Evolutionary conservation across 148 eudicot genomes (phyloP).

Genomic region (Fagopyrum tataricum): DNA sequence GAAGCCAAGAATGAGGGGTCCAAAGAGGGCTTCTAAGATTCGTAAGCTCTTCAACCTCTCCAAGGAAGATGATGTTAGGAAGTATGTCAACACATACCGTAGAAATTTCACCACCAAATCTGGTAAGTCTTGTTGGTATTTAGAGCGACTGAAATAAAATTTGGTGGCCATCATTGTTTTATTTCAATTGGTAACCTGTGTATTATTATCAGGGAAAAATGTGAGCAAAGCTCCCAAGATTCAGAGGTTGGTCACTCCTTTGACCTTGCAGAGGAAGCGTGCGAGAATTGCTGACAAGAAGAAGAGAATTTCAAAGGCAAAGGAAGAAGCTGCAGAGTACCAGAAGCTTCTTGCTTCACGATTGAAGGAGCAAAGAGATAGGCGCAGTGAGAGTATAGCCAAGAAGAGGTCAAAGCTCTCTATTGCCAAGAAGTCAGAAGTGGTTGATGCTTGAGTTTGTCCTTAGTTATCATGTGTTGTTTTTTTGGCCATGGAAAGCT

Average conservation of each 20-base stretch:
- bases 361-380: conserved; percentile 46
- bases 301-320: conserved; percentile 60
- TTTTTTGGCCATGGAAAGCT: background rate
- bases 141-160: background rate
- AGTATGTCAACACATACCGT: conserved; percentile 90
- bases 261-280: conserved; percentile 85
- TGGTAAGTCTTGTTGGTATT: conserved; percentile 26
- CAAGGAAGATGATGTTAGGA: conserved; percentile 85
- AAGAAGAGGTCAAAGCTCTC: conserved; percentile 41
- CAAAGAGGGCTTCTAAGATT: conserved; percentile 91
- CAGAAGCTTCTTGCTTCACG: conserved; percentile 41
- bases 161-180: background rate
- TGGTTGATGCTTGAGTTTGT: conserved; percentile 2
- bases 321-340: conserved; percentile 46
- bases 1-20: conserved; percentile 96
- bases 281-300: conserved; percentile 82
- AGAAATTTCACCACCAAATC: conserved; percentile 57
- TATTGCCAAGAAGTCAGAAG: conserved; percentile 23
- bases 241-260: conserved; percentile 78
- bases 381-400: conserved; percentile 44
- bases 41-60: conserved; percentile 82
- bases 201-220: conserved; percentile 44
- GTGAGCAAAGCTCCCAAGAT: conserved; percentile 85
- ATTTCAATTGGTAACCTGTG: background rate
- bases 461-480: background rate